Evolutionary conservation across 148 eudicot genomes (phyloP).

Genomic region (Amaranthus palmeri): DNA sequence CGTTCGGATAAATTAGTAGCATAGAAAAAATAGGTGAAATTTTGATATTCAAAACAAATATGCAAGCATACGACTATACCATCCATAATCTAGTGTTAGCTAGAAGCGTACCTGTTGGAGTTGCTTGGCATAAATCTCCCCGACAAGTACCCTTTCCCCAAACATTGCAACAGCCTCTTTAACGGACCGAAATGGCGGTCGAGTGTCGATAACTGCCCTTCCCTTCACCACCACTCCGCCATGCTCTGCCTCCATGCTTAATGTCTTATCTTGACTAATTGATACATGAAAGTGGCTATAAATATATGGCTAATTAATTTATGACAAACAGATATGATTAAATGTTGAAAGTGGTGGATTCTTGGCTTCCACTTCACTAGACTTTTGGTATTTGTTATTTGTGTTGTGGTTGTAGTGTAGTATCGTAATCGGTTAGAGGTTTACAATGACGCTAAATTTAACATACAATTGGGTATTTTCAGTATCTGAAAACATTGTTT

Average conservation of each 20-base stretch:
- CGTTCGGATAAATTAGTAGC: too few relatives aligned
- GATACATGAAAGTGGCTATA: conserved; percentile 7
- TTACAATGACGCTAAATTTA: not conserved
- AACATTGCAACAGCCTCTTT: conserved; percentile 75
- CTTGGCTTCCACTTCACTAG: conserved; percentile 91
- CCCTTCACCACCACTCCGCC: conserved; percentile 54
- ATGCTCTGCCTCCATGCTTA: conserved; percentile 30
- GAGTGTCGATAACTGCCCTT: conserved; percentile 57
- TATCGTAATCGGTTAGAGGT: conserved; percentile 27
- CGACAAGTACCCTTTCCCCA: conserved; percentile 75
- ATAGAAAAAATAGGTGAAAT: too few relatives aligned
- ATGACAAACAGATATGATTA: not conserved
- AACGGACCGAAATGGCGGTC: conserved; percentile 75
- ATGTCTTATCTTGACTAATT: not conserved
- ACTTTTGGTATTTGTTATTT: conserved; percentile 53
- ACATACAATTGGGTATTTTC: not conserved
- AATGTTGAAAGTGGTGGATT: conserved; percentile 17
- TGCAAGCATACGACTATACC: too few relatives aligned
- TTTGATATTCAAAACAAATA: too few relatives aligned
- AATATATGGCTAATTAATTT: conserved; percentile 4
- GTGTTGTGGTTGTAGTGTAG: conserved; percentile 41
- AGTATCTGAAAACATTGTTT: conserved; percentile 1
- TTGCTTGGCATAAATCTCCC: conserved; percentile 61
- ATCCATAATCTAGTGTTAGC: not conserved
- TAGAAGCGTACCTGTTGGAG: conserved; percentile 52